Base-by-base conservation (phyloP, 768 basidiomycete genomes). In the Mycena sanguinolenta region DNA sequence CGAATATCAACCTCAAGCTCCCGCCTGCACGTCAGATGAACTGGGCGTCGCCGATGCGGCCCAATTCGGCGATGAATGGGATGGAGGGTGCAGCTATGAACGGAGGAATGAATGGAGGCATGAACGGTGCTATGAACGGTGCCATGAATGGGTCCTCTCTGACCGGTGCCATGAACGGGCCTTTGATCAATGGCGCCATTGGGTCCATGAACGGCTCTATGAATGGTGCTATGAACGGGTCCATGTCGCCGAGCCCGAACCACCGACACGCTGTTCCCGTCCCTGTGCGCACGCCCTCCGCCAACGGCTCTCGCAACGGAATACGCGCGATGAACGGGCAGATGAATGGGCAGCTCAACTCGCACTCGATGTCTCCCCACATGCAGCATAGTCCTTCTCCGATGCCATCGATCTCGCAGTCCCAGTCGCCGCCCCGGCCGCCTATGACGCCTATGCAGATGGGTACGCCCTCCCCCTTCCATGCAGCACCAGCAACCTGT, bases 381-480 rank as follows among this genome's bases (percentile, higher is more conserved):
- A 73, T 85, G 58, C 87, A 85, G 58, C 85, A 86, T 25, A 85
- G 81, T 64, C 82, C 87, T 14, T 83, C 86, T 0, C 85, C 87
- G 3, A 78, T 87, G 63, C 82, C 82, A 13, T 84, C 84, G 32
- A 82, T 85, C 53, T 74, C 83, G 7, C 81, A 84, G 58, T 77
- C 85, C 30, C 86, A 88, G 67, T 85, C 88, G 3, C 86, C 88
- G 12, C 85, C 88, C 4, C 85, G 87, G 21, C 80, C 85, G 23
- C 81, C 85, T 19, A 81, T 86, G 65, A 85, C 87, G 2, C 86
- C 88, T 9, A 86, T 89, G 82, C 82, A 83, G 30, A 85, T 87
- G 79, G 80, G 85, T 34, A 89, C 89, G 2, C 89, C 89, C 19
- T 85, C 86, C 38, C 89, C 89, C 17, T n/a, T 85, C 86, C 39